Evolutionary conservation across 2,329 filamentous ascomycete species (phyloP), one percentile per base, ranked within the genome.

Genomic region (Cytospora mali): DNA sequence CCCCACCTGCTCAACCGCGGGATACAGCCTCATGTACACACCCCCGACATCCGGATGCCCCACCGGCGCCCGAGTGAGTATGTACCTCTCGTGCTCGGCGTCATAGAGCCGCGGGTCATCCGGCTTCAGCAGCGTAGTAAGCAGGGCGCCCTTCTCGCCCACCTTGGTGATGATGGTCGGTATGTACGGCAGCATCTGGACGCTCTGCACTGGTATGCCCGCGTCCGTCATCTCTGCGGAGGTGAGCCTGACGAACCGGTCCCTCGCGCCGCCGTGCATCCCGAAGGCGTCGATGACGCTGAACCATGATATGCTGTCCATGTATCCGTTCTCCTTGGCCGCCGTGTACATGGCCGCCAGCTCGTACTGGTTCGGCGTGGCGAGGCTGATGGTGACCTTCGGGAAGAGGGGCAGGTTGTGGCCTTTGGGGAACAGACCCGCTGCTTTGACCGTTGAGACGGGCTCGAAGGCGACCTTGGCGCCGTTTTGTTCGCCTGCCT

Each of bases 181-280:
- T 25, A 97, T 89, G 69, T 92, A 96, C 0, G 95, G 95, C 1
- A 97, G 83, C 23, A 99, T 84, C 70, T 95, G 91, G 48, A 97
- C 84, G 39, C 84, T 86, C 77, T 94, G 90, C 69, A 96, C 89
- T 0, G 94, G 92, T 14, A 97, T 84, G 1, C 94, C 95, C 11
- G 86, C 80, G 68, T 96, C 89, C 1, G 93, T 90, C 58, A 97
- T 79, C 3, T 81, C 80, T 0, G 77, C 71, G 2, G 83, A 87
- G 0, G 91, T 90, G n/a, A 93, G 79, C 5, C 83, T 78, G 0
- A 90, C 81, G 58, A 97, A 88, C 0, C 86, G 83, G 29, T 93
- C 88, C 57, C 92, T 81, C 1, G 92, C 89, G 4, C 89, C 77
- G n/a, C 84, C 84, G 4, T 84, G 83, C 71, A 97, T 89, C 6